Evolutionary conservation across 2,329 filamentous ascomycete species (phyloP), one percentile per base, ranked within the genome.

Genomic region (Hortaea sp.): DNA sequence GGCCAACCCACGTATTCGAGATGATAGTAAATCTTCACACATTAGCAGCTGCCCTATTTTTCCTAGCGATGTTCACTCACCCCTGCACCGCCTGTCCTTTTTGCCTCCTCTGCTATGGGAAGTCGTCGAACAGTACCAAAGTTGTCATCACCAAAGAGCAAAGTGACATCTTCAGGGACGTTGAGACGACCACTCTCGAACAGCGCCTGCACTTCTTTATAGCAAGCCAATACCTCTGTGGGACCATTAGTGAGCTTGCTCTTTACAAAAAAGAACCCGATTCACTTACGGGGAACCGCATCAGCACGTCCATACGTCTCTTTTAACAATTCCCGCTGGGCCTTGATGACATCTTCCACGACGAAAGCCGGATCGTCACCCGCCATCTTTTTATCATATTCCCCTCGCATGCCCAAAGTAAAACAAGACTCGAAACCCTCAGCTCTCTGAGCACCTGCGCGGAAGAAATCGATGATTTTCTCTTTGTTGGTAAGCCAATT

Each of bases 161-260:
- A 67, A 1, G 79, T 85, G 29, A 85, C 75, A 56, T 83, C 75
- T 34, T 85, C 81, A 0, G 81, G 64, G 61, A 84, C 73, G 2
- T 67, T 65, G 58, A 85, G 71, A 1, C 82, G 20, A 20, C 20
- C 82, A 11, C 76, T 70, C 47, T 82, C 77, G 48, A 81, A 78
- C 60, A 86, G 85, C 5, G 76, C 75, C 63, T 82, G 80, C 1
- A 87, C 81, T 59, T 87, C 82, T 59, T 85, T 85, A 65, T 86
- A 87, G 50, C 20, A 20, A 86, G 65, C 55, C 81, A 84, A 81
- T 82, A 85, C 65, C 81, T 73, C 62, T 85, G 82, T 5, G 82
- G 81, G 0, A 82, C 74, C 1, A 71, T 66, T 20, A 20, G 20
- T 20, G 20, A 20, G 20, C 20, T 20, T 20, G 20, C 20, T 20